Conservation (phyloP, 192 early-diverging fungal genomes). For the Coemansia sp. region DNA sequence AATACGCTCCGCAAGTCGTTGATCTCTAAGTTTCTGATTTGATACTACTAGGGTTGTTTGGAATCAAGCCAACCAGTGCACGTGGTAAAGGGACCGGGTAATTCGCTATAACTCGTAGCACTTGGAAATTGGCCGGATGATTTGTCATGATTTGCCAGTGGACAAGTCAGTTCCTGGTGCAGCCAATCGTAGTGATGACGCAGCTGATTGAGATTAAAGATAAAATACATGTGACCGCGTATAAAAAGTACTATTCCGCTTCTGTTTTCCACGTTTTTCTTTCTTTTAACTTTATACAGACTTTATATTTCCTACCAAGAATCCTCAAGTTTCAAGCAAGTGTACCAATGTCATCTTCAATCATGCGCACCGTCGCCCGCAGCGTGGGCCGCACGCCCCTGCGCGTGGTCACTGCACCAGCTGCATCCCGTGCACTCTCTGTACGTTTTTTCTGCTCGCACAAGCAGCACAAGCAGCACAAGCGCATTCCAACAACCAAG, state of each 20-base stretch:
- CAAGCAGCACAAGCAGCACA: slow-evolving; percentile 20
- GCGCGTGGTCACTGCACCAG: background rate
- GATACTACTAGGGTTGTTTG: too few species aligned
- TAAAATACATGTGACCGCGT: slow-evolving; percentile 4
- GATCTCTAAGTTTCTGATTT: slow-evolving; percentile 24
- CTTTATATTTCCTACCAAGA: background rate
- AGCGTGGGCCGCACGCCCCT: background rate
- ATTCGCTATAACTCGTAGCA: background rate
- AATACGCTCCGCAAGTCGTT: slow-evolving; percentile 71
- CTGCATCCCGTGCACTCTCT: background rate
- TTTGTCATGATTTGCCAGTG: background rate
- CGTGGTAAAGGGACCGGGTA: too few species aligned
- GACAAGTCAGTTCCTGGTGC: background rate
- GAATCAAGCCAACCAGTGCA: too few species aligned
- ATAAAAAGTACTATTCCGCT: background rate
- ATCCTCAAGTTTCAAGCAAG: background rate
- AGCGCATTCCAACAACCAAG: slow-evolving; percentile 35
- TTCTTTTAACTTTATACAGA: slow-evolving; percentile 2
- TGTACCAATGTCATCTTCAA: background rate
- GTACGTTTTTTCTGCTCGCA: slow-evolving; percentile 29
- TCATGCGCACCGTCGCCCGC: slow-evolving; percentile 14
- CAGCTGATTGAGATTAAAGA: slow-evolving; percentile 15
- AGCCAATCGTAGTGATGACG: background rate
- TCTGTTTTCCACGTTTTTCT: slow-evolving; percentile 1
- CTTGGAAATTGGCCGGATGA: background rate